Evolutionary conservation across 768 basidiomycete genomes (phyloP).

Genomic region (Heimioporus sp.): DNA sequence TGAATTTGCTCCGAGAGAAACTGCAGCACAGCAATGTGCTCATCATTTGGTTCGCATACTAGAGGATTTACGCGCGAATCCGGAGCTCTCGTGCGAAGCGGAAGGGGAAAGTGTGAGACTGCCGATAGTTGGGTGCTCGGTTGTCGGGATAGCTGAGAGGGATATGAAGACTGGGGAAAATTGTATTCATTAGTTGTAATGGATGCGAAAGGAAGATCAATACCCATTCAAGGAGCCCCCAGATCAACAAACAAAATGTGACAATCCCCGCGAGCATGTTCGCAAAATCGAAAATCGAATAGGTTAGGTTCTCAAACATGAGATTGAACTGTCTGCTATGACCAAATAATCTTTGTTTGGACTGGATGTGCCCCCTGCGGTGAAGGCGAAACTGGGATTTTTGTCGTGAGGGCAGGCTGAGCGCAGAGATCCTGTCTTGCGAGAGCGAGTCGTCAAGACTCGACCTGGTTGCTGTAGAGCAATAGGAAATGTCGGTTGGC

Average conservation of each 20-base stretch:
- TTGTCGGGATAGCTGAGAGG: conserved; percentile 4
- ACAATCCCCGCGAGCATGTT: conserved; percentile 10
- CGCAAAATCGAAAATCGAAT: conserved; percentile 12
- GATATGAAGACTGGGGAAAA: conserved; percentile 13
- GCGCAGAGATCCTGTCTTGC: conserved; percentile 8
- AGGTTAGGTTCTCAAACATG: conserved; percentile 2
- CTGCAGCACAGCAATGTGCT: conserved; percentile 18
- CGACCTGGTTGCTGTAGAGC: conserved; percentile 1
- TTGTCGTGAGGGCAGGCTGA: background rate
- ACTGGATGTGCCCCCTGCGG: background rate
- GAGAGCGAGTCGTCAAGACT: conserved; percentile 11
- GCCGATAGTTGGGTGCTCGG: background rate
- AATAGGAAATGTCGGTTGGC: conserved; percentile 7
- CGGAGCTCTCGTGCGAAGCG: conserved; percentile 1
- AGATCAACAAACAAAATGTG: conserved; percentile 20
- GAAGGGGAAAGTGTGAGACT: conserved; percentile 9
- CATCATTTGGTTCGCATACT: conserved; percentile 9
- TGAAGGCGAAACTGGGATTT: background rate
- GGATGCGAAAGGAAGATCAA: background rate
- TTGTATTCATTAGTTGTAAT: conserved; percentile 4
- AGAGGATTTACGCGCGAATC: conserved; percentile 3
- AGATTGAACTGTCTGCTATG: background rate
- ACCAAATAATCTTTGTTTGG: background rate
- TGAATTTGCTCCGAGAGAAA: conserved; percentile 30
- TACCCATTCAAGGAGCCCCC: conserved; percentile 26